Evolutionary conservation across 192 early-diverging fungal genomes (phyloP).

Genomic region (Gryganskiella cystojenkinii): DNA sequence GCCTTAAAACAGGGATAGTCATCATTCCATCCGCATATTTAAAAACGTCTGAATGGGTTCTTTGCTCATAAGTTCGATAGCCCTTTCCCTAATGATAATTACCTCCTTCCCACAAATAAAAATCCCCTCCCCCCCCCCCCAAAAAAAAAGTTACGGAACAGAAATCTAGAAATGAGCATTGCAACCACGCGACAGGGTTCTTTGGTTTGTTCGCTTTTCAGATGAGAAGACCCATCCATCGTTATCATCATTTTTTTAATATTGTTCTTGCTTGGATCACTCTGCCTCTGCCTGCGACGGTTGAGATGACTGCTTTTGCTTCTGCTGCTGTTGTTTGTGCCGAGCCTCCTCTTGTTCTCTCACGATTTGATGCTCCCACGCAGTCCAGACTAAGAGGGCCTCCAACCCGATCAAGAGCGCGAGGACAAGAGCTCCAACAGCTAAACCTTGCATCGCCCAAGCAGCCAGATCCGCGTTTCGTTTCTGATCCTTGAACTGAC

Average conservation of each 20-base stretch:
- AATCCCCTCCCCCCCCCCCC: too few species aligned
- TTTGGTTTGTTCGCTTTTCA: neutral
- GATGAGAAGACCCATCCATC: neutral
- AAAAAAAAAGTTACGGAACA: too few species aligned
- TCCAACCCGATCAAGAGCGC: slow-evolving; percentile 6
- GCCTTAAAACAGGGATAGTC: neutral
- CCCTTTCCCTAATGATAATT: too few species aligned
- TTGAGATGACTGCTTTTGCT: neutral
- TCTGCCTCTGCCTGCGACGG: neutral
- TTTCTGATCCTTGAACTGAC: slow-evolving; percentile 3
- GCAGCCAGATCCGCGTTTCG: slow-evolving; percentile 14
- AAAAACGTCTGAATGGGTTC: too few species aligned
- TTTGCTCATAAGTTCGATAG: too few species aligned
- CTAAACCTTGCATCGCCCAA: slow-evolving; percentile 6
- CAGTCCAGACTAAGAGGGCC: slow-evolving; percentile 9
- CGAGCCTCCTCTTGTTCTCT: neutral
- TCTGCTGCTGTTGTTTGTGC: neutral
- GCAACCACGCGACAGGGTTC: too few species aligned
- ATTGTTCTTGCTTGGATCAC: neutral
- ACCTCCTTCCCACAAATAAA: too few species aligned
- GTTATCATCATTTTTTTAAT: neutral
- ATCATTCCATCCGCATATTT: neutral
- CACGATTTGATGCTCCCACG: neutral
- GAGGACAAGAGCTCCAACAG: neutral
- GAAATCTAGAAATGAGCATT: too few species aligned